Percentiles rank a stretch among this genome's conserved stretches.
phyloP scores from a whole-genome alignment of 352 stramenopile species.

The Globisporangium viniferum region DNA sequence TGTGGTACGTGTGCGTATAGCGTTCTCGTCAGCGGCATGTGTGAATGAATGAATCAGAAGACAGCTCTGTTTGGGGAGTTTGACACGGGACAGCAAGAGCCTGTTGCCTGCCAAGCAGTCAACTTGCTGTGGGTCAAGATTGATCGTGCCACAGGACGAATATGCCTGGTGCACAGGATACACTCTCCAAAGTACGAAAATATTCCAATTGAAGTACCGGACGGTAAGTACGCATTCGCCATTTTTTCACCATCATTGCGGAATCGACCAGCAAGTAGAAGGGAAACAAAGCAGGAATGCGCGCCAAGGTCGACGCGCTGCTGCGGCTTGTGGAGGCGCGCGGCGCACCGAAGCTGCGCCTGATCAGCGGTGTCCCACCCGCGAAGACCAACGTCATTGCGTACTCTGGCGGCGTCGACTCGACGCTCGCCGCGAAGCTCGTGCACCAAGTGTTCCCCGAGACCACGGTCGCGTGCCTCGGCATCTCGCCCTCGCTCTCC shows the following conservation, averaged over 20 bases:
- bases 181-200: not conserved
- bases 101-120: too few relatives aligned
- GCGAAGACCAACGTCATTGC: slow-evolving; percentile 74
- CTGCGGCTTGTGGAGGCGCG: slow-evolving; percentile 33
- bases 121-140: too few relatives aligned
- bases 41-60: too few relatives aligned
- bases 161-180: not conserved
- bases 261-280: not conserved
- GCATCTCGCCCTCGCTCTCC: slow-evolving; percentile 90
- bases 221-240: too few relatives aligned
- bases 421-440: slow-evolving; percentile 90
- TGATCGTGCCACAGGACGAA: too few relatives aligned
- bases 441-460: slow-evolving; percentile 81
- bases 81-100: too few relatives aligned
- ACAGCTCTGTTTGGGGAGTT: too few relatives aligned
- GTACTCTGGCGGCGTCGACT: slow-evolving; percentile 96
- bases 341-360: slow-evolving; percentile 13
- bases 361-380: not conserved
- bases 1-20: not conserved
- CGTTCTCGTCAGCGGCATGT: not conserved
- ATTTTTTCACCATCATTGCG: not conserved
- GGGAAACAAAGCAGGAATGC: slow-evolving; percentile 1
- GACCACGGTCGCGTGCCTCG: slow-evolving; percentile 88
- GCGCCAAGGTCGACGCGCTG: slow-evolving; percentile 32
- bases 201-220: not conserved